Conservation (phyloP, 2,329 filamentous ascomycete species). For the Fusarium gaditjirri region DNA sequence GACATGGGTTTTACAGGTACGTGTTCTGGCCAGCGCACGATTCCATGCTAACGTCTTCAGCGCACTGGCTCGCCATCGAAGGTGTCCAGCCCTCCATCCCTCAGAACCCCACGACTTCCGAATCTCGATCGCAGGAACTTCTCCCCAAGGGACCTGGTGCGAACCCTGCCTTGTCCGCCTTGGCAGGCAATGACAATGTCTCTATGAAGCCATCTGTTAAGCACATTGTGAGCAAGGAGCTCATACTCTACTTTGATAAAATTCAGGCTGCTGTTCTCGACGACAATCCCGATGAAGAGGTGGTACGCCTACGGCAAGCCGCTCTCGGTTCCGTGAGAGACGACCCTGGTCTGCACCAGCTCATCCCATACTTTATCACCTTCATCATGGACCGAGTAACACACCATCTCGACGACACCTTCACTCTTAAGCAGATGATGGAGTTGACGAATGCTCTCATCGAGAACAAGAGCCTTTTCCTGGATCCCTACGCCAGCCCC, state of each 20-base stretch:
- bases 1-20: conserved; percentile 91
- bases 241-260: conserved; percentile 97
- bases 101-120: conserved; percentile 90
- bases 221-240: conserved; percentile 94
- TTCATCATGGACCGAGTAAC: conserved; percentile 97
- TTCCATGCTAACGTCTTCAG: conserved; percentile 56
- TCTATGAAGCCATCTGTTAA: conserved; percentile 91
- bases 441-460: conserved; percentile 86
- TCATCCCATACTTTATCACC: conserved; percentile 95
- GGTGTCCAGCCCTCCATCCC: conserved; percentile 96
- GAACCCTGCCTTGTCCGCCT: conserved; percentile 81
- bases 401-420: conserved; percentile 89
- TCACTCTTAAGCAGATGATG: conserved; percentile 92
- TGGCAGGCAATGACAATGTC: conserved; percentile 86
- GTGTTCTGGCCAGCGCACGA: conserved; percentile 26
- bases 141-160: conserved; percentile 90
- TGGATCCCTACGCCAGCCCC: conserved; percentile 68
- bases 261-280: conserved; percentile 90
- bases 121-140: conserved; percentile 85
- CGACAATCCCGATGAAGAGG: conserved; percentile 83
- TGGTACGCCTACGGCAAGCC: conserved; percentile 77
- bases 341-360: conserved; percentile 93
- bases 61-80: conserved; percentile 97
- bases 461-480: conserved; percentile 81
- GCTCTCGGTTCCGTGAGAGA: conserved; percentile 86